Evolutionary conservation across 306 rosid species (phyloP).

Genomic region (Hippophae tibetana): DNA sequence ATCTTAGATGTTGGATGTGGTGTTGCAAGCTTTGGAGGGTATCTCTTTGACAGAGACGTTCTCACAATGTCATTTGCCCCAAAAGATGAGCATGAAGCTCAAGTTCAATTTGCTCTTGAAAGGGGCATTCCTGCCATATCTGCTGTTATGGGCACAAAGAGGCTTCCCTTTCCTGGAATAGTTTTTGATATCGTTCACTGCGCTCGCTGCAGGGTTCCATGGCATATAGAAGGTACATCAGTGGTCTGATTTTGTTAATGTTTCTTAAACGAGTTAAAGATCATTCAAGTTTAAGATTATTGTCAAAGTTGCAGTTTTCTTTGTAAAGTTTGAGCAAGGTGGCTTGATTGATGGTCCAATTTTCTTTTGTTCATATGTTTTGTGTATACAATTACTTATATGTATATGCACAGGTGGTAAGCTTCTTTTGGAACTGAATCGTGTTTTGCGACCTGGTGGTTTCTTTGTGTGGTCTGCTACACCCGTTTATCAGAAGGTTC

Average conservation of each 20-base stretch:
- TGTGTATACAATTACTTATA: neutral
- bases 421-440: constrained; percentile 73
- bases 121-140: constrained; percentile 81
- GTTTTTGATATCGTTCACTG: constrained; percentile 83
- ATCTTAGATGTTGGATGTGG: constrained; percentile 84
- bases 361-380: neutral
- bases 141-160: constrained; percentile 72
- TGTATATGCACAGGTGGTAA: constrained; percentile 52
- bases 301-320: no score
- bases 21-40: constrained; percentile 90
- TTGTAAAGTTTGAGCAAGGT: no score
- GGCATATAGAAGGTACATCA: constrained; percentile 73
- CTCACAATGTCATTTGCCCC: constrained; percentile 86
- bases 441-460: constrained; percentile 87
- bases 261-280: no score
- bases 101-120: constrained; percentile 83
- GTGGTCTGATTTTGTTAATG: neutral
- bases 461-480: constrained; percentile 94
- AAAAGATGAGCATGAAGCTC: constrained; percentile 88
- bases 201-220: constrained; percentile 95
- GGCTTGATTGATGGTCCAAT: no score
- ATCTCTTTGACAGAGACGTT: constrained; percentile 66
- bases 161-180: constrained; percentile 64
- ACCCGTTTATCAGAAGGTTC: constrained; percentile 72
- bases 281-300: no score